Conservation (phyloP, 805 yeast species). For the Pichia phayaonensis region DNA sequence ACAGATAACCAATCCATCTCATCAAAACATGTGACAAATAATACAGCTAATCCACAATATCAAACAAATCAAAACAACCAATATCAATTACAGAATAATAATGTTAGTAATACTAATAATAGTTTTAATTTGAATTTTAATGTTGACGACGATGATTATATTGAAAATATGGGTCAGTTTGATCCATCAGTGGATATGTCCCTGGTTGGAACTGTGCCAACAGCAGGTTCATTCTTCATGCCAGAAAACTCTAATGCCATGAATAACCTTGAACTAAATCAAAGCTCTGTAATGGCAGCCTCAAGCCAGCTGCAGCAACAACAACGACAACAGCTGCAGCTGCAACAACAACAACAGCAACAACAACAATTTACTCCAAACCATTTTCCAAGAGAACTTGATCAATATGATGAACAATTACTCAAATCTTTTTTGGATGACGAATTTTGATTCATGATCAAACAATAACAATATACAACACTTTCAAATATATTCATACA, state of each 20-base stretch:
- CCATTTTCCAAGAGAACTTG: not conserved
- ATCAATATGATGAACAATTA: constrained; percentile 8
- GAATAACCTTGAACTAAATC: not conserved
- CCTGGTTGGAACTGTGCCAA: constrained; percentile 6
- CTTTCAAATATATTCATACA: not conserved
- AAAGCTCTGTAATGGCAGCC: not conserved
- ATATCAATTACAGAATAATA: not conserved
- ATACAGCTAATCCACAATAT: not conserved
- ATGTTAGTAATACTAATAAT: not conserved
- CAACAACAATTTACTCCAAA: not conserved
- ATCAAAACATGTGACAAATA: not conserved
- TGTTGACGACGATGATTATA: constrained; percentile 1
- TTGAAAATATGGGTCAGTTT: not conserved
- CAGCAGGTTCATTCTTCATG: constrained; percentile 4
- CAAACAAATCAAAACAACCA: not conserved
- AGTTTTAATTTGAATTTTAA: not conserved
- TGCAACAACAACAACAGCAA: not conserved
- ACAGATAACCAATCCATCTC: constrained; percentile 16
- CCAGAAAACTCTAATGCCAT: not conserved
- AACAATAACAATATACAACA: no score
- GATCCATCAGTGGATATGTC: constrained; percentile 3
- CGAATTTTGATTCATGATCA: not conserved
- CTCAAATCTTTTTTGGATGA: constrained; percentile 1
- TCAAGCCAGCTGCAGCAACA: not conserved
- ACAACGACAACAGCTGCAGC: not conserved